Percentiles rank a stretch among this genome's conserved stretches.
phyloP scores from a whole-genome alignment of 805 yeast genomes.

The Pichia californica region DNA sequence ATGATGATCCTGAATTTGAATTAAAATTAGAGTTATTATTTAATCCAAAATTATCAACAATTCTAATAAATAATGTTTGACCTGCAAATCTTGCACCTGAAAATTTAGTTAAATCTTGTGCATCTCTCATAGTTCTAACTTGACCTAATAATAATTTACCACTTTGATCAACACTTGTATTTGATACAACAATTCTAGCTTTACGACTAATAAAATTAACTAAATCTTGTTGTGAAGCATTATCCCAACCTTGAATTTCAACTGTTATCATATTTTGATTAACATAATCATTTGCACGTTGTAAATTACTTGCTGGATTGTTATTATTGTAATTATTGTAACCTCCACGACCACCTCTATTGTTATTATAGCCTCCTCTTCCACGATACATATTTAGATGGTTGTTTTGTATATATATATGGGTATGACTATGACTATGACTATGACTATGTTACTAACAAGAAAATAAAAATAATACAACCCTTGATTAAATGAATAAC shows the following conservation, averaged over 20 bases:
- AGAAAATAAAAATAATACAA: too few species aligned
- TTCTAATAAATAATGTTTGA: constrained; percentile 48
- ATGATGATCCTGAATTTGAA: not conserved
- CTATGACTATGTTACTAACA: too few species aligned
- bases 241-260: constrained; percentile 76
- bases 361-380: constrained; percentile 21
- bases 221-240: constrained; percentile 64
- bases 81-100: constrained; percentile 83
- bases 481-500: too few species aligned
- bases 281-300: constrained; percentile 18
- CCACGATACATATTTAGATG: constrained; percentile 25
- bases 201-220: constrained; percentile 65
- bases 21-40: constrained; percentile 16
- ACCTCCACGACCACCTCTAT: constrained; percentile 13
- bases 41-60: constrained; percentile 22
- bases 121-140: constrained; percentile 50
- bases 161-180: constrained; percentile 45
- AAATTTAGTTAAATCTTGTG: constrained; percentile 52
- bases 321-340: constrained; percentile 7
- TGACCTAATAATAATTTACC: constrained; percentile 50
- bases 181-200: constrained; percentile 46
- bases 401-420: too few species aligned
- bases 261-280: constrained; percentile 38
- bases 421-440: too few species aligned
- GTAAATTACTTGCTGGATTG: constrained; percentile 15